phyloP scores from a whole-genome alignment of 164 flowering plant species.

The Kalanchoe fedtschenkoi region DNA sequence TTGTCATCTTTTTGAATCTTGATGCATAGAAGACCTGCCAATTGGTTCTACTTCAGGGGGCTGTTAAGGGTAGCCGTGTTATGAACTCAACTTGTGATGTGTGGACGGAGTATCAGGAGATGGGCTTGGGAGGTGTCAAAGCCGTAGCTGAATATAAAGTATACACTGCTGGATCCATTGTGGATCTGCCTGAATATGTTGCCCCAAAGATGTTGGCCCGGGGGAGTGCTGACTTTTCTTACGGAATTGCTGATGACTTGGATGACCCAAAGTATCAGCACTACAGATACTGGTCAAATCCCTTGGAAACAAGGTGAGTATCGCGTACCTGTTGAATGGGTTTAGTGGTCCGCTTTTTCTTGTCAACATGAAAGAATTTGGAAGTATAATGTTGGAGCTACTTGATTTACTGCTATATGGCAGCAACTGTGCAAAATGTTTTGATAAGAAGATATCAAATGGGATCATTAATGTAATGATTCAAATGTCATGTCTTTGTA shows the following conservation, averaged over 20 bases:
- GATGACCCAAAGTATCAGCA: constrained; percentile 69
- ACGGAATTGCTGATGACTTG: constrained; percentile 78
- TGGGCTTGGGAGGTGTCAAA: constrained; percentile 58
- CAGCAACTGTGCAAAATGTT: background rate
- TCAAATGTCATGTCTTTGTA: background rate
- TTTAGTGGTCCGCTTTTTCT: background rate
- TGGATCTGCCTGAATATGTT: constrained; percentile 62
- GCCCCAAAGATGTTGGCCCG: constrained; percentile 91
- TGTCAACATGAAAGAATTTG: background rate
- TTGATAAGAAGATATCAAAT: background rate
- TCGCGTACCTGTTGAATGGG: background rate
- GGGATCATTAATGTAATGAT: background rate
- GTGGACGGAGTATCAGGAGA: constrained; percentile 85
- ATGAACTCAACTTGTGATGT: constrained; percentile 54
- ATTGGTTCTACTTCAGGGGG: constrained; percentile 21
- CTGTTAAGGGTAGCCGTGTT: constrained; percentile 45
- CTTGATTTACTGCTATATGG: background rate
- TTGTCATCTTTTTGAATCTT: background rate
- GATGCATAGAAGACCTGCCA: too few species aligned
- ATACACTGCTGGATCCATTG: constrained; percentile 53
- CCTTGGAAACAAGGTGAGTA: constrained; percentile 77
- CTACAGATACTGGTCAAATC: constrained; percentile 87
- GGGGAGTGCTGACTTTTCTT: constrained; percentile 68
- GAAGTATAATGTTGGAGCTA: background rate
- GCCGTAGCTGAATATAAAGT: constrained; percentile 71